These are phyloP conservation scores for Saprolegnia diclina DNA, from an alignment of 352 stramenopile genomes.

Conservation along the genomic window DNA sequence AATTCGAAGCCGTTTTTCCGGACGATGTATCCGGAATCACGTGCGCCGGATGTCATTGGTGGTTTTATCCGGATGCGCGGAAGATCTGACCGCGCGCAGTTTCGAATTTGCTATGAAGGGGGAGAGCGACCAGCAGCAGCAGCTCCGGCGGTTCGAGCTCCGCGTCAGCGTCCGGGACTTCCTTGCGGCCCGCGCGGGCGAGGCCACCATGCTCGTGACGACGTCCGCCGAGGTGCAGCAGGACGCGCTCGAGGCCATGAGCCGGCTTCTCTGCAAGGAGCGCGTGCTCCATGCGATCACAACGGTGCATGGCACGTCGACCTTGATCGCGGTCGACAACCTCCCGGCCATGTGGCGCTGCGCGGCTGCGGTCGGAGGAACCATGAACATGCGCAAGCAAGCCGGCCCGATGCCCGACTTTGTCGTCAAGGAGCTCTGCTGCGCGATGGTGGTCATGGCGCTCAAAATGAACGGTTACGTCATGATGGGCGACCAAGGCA, in stretches of 20 bases:
- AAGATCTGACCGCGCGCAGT: background rate
- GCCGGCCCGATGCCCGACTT: slow-evolving; percentile 23
- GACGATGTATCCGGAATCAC: background rate
- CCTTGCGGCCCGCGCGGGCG: background rate
- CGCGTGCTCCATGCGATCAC: slow-evolving; percentile 11
- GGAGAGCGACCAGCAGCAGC: background rate
- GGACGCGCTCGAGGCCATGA: background rate
- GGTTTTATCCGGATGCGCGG: slow-evolving; percentile 12
- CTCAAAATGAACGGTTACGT: slow-evolving; percentile 18
- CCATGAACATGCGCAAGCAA: slow-evolving; percentile 22
- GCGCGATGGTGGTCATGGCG: slow-evolving; percentile 19
- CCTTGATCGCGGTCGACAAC: slow-evolving; percentile 12
- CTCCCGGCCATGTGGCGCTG: slow-evolving; percentile 5
- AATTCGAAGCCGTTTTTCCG: slow-evolving; percentile 2
- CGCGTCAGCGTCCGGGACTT: slow-evolving; percentile 13
- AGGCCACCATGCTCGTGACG: slow-evolving; percentile 21
- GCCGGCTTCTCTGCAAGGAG: slow-evolving; percentile 12
- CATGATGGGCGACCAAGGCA: slow-evolving; percentile 14
- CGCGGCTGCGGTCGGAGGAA: background rate
- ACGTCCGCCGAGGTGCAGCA: background rate
- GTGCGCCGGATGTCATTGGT: background rate
- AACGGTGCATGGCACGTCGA: slow-evolving; percentile 4
- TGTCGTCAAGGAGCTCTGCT: slow-evolving; percentile 20
- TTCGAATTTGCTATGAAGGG: slow-evolving; percentile 13
- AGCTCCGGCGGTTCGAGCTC: slow-evolving; percentile 6